Conservation (phyloP, 306 rosid genomes). For the Bauhinia variegata region DNA sequence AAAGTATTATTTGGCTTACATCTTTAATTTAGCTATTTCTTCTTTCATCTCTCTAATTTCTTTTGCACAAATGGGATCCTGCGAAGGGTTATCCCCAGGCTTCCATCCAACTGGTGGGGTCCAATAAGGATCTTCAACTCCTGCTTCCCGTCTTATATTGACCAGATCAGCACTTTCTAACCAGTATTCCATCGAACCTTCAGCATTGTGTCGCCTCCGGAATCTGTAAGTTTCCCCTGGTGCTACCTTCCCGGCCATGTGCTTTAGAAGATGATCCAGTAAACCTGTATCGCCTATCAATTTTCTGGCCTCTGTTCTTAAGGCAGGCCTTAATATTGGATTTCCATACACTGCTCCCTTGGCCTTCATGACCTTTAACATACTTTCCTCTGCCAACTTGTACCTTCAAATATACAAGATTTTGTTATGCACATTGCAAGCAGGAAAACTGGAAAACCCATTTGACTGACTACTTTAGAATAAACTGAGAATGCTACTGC, state of each 20-base stretch:
- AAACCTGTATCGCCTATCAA: constrained; percentile 89
- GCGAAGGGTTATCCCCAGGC: constrained; percentile 73
- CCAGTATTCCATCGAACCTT: constrained; percentile 97
- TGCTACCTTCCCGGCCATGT: constrained; percentile 91
- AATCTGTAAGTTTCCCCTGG: constrained; percentile 81
- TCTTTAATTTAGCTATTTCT: constrained; percentile 61
- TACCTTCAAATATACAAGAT: constrained; percentile 54
- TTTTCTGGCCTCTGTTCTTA: constrained; percentile 82
- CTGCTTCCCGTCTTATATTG: constrained; percentile 66
- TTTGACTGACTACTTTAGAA: background rate
- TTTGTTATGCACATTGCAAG: background rate
- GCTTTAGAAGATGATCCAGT: constrained; percentile 88
- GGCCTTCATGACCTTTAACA: constrained; percentile 75
- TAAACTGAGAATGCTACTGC: background rate
- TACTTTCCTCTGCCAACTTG: constrained; percentile 71
- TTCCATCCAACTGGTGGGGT: constrained; percentile 86
- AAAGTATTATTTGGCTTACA: constrained; percentile 37
- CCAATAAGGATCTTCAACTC: constrained; percentile 88
- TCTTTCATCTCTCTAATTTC: constrained; percentile 59
- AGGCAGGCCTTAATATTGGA: constrained; percentile 69
- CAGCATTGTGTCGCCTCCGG: constrained; percentile 78
- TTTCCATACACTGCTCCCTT: constrained; percentile 65
- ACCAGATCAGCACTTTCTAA: constrained; percentile 79
- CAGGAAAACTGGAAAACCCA: background rate
- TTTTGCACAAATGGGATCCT: constrained; percentile 52